These are phyloP conservation scores for Urochloa ruziziensis DNA, from an alignment of 176 grass and related monocot species.

Conservation along the genomic window DNA sequence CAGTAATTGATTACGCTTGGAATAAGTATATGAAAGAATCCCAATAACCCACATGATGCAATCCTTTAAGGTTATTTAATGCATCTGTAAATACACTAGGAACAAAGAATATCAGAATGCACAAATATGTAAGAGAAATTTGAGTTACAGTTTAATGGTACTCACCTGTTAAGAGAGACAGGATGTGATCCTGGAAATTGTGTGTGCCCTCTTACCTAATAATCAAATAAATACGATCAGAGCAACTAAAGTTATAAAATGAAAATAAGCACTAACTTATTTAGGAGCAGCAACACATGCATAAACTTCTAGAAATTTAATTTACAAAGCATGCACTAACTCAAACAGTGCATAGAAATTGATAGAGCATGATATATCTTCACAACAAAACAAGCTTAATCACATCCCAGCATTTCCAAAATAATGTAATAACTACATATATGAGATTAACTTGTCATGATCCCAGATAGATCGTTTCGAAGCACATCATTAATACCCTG, in stretches of 20 bases:
- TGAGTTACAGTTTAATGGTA: not conserved
- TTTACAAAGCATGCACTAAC: not conserved
- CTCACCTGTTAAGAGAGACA: constrained; percentile 95
- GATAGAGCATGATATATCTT: not conserved
- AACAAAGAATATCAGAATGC: not conserved
- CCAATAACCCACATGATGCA: not conserved
- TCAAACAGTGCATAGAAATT: not conserved
- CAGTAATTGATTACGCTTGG: not conserved
- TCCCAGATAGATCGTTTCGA: not conserved
- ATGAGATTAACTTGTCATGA: not conserved
- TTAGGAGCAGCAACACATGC: not conserved
- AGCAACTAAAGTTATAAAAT: not conserved
- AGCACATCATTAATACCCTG: not conserved
- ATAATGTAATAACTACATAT: not conserved
- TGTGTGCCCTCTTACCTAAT: constrained; percentile 62
- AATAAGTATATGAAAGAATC: not conserved
- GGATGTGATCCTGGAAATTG: constrained; percentile 99
- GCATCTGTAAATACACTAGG: not conserved
- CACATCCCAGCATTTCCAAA: not conserved
- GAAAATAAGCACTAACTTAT: not conserved
- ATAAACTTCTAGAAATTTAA: constrained; percentile 24
- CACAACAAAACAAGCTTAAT: constrained; percentile 4
- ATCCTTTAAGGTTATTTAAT: not conserved
- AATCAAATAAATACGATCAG: constrained; percentile 28
- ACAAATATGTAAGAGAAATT: not conserved